phyloP scores from a whole-genome alignment of 148 eudicot species.

The Rhododendron henanense region DNA sequence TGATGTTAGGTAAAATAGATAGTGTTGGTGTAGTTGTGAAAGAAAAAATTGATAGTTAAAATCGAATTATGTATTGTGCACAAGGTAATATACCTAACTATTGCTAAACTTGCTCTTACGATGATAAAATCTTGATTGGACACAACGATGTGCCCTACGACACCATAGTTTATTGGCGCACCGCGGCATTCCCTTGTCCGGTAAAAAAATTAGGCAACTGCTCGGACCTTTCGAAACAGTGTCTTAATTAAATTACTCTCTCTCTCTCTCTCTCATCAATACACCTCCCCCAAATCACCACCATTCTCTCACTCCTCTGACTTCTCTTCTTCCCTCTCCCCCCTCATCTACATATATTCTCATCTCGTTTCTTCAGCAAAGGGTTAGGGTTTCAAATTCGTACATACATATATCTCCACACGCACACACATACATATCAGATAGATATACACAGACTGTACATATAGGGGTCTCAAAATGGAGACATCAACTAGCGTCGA shows the following conservation, averaged over 20 bases:
- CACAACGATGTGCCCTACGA: too few relatives aligned
- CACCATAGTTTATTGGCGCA: too few relatives aligned
- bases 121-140: too few relatives aligned
- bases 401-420: neutral
- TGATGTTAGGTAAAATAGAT: too few relatives aligned
- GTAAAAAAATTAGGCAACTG: neutral
- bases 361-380: conserved; percentile 1
- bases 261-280: neutral
- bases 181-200: neutral
- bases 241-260: neutral
- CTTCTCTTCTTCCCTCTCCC: neutral
- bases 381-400: neutral
- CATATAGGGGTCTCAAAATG: neutral
- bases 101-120: too few relatives aligned
- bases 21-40: too few relatives aligned
- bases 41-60: too few relatives aligned
- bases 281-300: neutral
- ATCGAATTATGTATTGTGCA: too few relatives aligned
- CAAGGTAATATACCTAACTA: too few relatives aligned
- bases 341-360: neutral
- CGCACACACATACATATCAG: neutral
- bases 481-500: conserved; percentile 10
- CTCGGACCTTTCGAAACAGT: neutral
- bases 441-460: neutral
- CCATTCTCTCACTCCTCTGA: conserved; percentile 8